A percentile compares a stretch with the other conserved stretches of the same genome.
phyloP scores from a whole-genome alignment of 2,329 filamentous ascomycete genomes.

The Xylariaceae sp. region DNA sequence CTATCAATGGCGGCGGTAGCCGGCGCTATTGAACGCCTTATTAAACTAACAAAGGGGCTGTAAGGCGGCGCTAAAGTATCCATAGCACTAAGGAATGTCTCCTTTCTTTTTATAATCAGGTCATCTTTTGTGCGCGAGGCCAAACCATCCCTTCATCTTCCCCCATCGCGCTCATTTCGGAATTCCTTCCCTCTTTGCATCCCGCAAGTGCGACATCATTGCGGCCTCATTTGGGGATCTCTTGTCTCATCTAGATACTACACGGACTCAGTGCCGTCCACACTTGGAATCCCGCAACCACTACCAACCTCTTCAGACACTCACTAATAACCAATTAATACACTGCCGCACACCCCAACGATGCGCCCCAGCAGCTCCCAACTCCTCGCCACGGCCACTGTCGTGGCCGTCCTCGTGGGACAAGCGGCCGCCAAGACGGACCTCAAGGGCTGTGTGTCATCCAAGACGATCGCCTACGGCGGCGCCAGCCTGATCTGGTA shows the following conservation, averaged over 20 bases:
- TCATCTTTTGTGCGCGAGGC: not conserved
- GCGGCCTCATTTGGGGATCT: no score
- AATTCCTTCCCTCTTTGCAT: not conserved
- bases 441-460: slow-evolving; percentile 49
- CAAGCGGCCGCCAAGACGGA: slow-evolving; percentile 48
- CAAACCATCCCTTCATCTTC: not conserved
- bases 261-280: no score
- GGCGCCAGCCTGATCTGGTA: slow-evolving; percentile 58
- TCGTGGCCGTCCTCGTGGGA: slow-evolving; percentile 30
- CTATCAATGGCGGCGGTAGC: not conserved
- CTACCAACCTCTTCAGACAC: no score
- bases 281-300: no score
- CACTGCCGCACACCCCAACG: not conserved
- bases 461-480: slow-evolving; percentile 40
- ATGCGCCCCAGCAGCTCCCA: slow-evolving; percentile 18
- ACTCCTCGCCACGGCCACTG: not conserved
- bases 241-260: no score
- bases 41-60: no score
- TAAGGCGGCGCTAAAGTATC: no score
- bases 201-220: no score
- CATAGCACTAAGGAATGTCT: no score
- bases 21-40: not conserved
- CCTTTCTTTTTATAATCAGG: not conserved
- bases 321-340: not conserved
- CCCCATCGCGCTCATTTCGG: no score